Conservation (phyloP, 352 stramenopile genomes). For the Phytophthora pluvialis region DNA sequence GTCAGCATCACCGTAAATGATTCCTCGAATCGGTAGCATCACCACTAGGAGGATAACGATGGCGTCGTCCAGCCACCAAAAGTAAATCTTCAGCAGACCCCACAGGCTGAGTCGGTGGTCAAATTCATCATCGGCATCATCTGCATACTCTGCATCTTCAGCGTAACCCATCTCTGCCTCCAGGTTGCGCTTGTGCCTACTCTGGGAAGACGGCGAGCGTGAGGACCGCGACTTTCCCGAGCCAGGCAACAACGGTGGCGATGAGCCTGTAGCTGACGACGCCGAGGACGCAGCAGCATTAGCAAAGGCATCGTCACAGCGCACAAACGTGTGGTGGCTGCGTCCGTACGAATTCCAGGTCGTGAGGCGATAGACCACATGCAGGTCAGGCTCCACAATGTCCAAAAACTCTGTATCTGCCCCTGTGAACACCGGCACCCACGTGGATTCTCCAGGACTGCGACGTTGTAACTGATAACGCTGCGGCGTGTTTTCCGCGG, state of each 20-base stretch:
- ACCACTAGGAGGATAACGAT: constrained; percentile 79
- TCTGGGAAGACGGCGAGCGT: constrained; percentile 33
- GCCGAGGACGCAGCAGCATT: constrained; percentile 8
- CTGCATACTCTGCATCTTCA: constrained; percentile 12
- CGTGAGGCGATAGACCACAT: constrained; percentile 77
- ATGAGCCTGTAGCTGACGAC: constrained; percentile 18
- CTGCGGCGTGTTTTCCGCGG: constrained; percentile 52
- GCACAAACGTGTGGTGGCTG: constrained; percentile 64
- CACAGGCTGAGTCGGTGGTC: constrained; percentile 39
- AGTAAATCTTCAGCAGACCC: constrained; percentile 64
- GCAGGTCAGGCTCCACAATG: constrained; percentile 53
- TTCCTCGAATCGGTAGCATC: constrained; percentile 77
- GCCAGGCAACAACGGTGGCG: constrained; percentile 12
- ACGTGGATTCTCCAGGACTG: constrained; percentile 61
- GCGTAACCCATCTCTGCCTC: constrained; percentile 8
- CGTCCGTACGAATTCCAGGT: constrained; percentile 87
- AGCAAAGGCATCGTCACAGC: constrained; percentile 45
- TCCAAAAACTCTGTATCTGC: constrained; percentile 79
- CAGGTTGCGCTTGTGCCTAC: constrained; percentile 14
- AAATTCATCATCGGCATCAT: constrained; percentile 24
- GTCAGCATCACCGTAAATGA: constrained; percentile 86
- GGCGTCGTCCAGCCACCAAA: constrained; percentile 89
- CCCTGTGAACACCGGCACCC: constrained; percentile 65
- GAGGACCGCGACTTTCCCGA: constrained; percentile 34
- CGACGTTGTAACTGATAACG: constrained; percentile 79